These are phyloP conservation scores for Solanum pennellii DNA, from an alignment of 257 asterid species.

Conservation along the genomic window DNA sequence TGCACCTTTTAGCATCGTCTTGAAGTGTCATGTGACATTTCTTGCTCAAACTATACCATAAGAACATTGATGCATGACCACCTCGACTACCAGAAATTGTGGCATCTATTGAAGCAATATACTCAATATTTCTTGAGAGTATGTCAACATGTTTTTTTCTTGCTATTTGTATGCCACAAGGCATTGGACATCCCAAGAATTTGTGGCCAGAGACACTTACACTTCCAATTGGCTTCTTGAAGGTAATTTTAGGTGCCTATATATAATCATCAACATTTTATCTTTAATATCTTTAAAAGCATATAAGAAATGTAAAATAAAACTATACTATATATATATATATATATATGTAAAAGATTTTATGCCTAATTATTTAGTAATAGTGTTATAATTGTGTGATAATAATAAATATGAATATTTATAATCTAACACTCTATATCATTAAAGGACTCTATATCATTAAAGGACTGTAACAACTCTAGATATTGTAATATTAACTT, in stretches of 20 bases:
- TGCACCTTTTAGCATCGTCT: slow-evolving; percentile 78
- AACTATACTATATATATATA: no score
- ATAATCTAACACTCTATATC: no score
- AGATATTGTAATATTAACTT: no score
- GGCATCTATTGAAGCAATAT: slow-evolving; percentile 87
- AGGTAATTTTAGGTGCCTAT: slow-evolving; percentile 76
- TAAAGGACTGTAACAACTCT: no score
- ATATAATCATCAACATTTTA: slow-evolving; percentile 9
- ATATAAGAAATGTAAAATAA: no score
- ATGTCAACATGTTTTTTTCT: slow-evolving; percentile 47
- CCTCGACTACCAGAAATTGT: slow-evolving; percentile 91
- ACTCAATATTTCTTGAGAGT: slow-evolving; percentile 72
- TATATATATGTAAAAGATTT: no score
- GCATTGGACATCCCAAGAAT: slow-evolving; percentile 92
- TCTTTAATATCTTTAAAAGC: neutral
- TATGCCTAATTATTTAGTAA: no score
- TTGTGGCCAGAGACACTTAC: slow-evolving; percentile 91
- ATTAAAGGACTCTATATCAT: no score
- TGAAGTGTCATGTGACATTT: slow-evolving; percentile 76
- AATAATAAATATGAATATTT: no score
- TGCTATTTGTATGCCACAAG: slow-evolving; percentile 82
- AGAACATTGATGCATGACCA: slow-evolving; percentile 85
- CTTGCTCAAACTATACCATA: slow-evolving; percentile 68
- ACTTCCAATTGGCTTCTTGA: slow-evolving; percentile 84
- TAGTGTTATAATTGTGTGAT: no score